Percentiles rank a stretch among this genome's conserved stretches.
Evolutionary conservation across 345 rosid genomes (phyloP).

Genomic region (Populus davidiana): DNA sequence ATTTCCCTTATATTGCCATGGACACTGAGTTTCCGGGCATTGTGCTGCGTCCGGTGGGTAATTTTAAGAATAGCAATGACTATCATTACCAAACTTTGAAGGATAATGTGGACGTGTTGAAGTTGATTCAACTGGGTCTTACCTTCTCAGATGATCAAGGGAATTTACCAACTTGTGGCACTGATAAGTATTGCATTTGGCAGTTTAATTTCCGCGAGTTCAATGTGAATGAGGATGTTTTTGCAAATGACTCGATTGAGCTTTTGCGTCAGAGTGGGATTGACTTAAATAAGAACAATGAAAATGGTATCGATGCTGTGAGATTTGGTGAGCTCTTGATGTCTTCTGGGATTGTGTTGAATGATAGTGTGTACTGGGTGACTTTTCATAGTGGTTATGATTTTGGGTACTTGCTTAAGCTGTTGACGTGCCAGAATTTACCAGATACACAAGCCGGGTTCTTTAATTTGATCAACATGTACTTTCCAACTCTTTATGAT

Average conservation of each 20-base stretch:
- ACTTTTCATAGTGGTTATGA: conserved; percentile 78
- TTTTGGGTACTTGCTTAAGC: conserved; percentile 77
- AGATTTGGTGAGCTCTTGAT: conserved; percentile 58
- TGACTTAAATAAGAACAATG: conserved; percentile 58
- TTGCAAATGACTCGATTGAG: conserved; percentile 58
- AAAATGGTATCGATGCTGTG: conserved; percentile 47
- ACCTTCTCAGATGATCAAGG: conserved; percentile 66
- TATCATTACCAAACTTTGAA: conserved; percentile 54
- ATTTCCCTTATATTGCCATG: conserved; percentile 65
- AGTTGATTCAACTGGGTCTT: conserved; percentile 72
- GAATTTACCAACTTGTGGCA: conserved; percentile 59
- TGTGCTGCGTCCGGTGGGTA: conserved; percentile 51
- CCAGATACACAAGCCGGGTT: conserved; percentile 50
- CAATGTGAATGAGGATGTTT: conserved; percentile 49
- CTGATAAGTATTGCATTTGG: conserved; percentile 63
- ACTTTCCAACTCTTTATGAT: conserved; percentile 62
- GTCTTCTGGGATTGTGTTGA: conserved; percentile 77
- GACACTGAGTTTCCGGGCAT: conserved; percentile 82
- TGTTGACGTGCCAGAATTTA: conserved; percentile 53
- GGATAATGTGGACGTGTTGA: conserved; percentile 66
- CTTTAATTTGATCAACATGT: conserved; percentile 47
- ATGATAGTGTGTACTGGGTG: conserved; percentile 66
- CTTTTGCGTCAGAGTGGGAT: conserved; percentile 60
- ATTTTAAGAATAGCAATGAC: conserved; percentile 47
- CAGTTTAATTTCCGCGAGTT: conserved; percentile 77